Conservation (phyloP, 2,329 filamentous ascomycete species). For the Beauveria sp. region DNA sequence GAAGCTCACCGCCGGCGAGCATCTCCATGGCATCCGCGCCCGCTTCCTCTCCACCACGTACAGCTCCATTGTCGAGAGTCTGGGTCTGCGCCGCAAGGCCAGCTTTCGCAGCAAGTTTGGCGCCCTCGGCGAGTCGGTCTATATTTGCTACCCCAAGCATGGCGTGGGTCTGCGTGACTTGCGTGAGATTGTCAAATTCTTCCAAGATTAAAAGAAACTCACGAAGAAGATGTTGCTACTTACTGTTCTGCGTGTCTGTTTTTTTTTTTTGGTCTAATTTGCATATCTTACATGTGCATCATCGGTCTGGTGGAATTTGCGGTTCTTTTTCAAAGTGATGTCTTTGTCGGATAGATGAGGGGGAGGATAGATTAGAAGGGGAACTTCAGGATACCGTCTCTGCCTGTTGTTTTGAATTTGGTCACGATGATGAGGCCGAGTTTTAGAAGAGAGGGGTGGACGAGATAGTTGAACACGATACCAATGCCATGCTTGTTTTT, state of each 20-base stretch:
- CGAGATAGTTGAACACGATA: constrained; percentile 3
- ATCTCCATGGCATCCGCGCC: constrained; percentile 71
- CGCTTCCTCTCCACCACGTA: constrained; percentile 80
- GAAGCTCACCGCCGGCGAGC: constrained; percentile 69
- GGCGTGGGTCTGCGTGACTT: constrained; percentile 76
- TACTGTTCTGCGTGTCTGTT: not conserved
- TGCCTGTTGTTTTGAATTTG: not conserved
- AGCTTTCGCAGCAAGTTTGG: constrained; percentile 91
- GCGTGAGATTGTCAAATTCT: constrained; percentile 82
- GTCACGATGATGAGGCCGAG: not conserved
- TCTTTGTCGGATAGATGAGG: not conserved
- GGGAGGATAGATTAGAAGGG: too few species aligned
- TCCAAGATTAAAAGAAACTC: constrained; percentile 56
- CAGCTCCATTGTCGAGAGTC: constrained; percentile 70
- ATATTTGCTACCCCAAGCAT: constrained; percentile 82
- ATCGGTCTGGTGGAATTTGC: not conserved
- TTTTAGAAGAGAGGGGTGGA: not conserved
- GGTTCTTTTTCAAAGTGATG: not conserved
- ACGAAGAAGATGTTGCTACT: not conserved
- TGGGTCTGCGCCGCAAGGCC: constrained; percentile 74
- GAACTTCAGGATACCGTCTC: too few species aligned
- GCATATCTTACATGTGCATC: not conserved
- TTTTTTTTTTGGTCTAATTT: not conserved
- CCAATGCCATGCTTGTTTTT: not conserved
- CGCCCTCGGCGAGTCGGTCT: constrained; percentile 73